Evolutionary conservation across 2,329 filamentous ascomycete genomes (phyloP), one percentile per base, ranked within the genome.

Genomic region (Phialophora chinensis): DNA sequence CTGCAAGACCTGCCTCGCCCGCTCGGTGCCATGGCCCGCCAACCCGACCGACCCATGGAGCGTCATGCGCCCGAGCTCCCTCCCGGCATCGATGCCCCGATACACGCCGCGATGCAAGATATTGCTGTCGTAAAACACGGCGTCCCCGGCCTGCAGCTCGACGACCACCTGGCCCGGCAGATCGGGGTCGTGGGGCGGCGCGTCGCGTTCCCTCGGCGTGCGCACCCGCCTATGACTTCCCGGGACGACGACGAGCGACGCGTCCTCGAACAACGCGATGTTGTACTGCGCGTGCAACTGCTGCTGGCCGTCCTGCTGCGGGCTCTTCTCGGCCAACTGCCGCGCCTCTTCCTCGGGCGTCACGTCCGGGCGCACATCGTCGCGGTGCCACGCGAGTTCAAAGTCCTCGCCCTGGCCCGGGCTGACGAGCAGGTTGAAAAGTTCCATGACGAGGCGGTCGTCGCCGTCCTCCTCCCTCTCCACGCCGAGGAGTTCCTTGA

Each of bases 101-200:
- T 82, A 83, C 29, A 79, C 75, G 2, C 80, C 79, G 4, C 80
- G 76, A 62, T 82, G 80, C 63, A 96, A 77, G 70, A 96, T 96
- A 77, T 96, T 96, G 75, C 93, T 96, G 77, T 96, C 88, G 75
- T 96, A 96, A 74, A 96, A 96, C 50, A 91, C 91, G 17, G 90
- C 87, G 78, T 96, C 92, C 0, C 92, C 92, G 0, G 91, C 84
- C 69, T 85, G 80, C 68, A 96, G 81, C 74, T 81, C 75, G 17
- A 96, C 91, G 3, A 86, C 79, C 14, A 89, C 74, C 80, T 93
- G 88, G 0, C 81, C 86, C 0, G 88, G 87, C 71, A 95, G 72
- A 1, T 80, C 74, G 2, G 79, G 74, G 71, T 89, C 89, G 73
- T 87, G 90, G 0, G 90, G 88, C 23, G 83, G 87, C 0, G 91